phyloP scores from a whole-genome alignment of 371 early-diverging fungal species.

The Phascolomyces articulosus region DNA sequence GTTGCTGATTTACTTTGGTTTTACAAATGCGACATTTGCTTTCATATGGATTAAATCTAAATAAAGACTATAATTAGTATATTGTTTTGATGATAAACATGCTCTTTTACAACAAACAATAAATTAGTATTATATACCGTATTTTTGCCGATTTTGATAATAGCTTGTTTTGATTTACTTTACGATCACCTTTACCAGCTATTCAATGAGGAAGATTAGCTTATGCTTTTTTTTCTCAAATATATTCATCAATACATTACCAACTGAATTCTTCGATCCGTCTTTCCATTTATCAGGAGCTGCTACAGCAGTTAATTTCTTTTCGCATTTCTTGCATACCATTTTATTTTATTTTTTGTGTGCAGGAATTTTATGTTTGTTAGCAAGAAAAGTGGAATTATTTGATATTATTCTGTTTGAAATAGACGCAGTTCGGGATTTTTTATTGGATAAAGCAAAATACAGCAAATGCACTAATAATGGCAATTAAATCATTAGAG shows the following conservation, averaged over 20 bases:
- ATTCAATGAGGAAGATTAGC: background rate
- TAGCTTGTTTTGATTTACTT: slow-evolving; percentile 71
- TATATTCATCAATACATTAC: no score
- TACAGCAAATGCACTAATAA: background rate
- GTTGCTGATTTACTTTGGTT: slow-evolving; percentile 63
- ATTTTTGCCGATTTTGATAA: slow-evolving; percentile 62
- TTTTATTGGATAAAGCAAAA: background rate
- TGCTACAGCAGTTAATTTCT: slow-evolving; percentile 65
- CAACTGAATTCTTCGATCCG: slow-evolving; percentile 59
- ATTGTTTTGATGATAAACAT: no score
- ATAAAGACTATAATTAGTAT: background rate
- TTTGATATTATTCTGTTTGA: no score
- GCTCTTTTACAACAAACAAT: background rate
- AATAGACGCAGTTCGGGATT: no score
- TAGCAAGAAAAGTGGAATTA: background rate
- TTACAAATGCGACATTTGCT: slow-evolving; percentile 70
- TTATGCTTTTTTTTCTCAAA: no score
- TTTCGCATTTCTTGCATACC: slow-evolving; percentile 74
- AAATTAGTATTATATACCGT: slow-evolving; percentile 32
- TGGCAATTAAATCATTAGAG: background rate
- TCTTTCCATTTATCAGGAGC: slow-evolving; percentile 76
- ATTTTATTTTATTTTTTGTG: slow-evolving; percentile 27
- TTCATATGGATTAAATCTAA: slow-evolving; percentile 56
- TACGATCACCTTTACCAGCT: slow-evolving; percentile 59
- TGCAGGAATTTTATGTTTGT: background rate